Evolutionary conservation across 495 filamentous ascomycete genomes (phyloP).

Genomic region (Staphylotrichum tortipilum): DNA sequence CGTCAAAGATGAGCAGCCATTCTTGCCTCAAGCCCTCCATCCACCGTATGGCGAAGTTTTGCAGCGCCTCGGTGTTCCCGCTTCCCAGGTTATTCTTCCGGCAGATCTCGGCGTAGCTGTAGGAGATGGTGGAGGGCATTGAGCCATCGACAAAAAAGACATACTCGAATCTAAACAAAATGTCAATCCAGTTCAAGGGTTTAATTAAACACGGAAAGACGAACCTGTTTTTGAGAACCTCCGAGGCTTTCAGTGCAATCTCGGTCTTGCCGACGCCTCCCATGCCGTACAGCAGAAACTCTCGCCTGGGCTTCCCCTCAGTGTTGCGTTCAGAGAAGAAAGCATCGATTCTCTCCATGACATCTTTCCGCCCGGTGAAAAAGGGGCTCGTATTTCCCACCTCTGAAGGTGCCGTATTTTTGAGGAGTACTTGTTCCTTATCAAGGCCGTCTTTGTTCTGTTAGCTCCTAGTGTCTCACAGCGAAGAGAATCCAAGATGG

Average conservation of each 20-base stretch:
- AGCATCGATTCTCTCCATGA: slow-evolving; percentile 3
- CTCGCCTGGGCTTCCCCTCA: background rate
- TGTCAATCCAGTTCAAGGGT: background rate
- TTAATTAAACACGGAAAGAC: background rate
- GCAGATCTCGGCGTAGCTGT: slow-evolving; percentile 10
- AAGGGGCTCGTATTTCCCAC: slow-evolving; percentile 2
- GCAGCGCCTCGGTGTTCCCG: background rate
- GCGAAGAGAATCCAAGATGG: background rate
- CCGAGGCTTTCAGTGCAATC: slow-evolving; percentile 10
- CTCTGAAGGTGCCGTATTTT: background rate
- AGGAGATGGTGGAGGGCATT: background rate
- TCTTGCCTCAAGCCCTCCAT: slow-evolving; percentile 7
- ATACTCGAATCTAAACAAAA: slow-evolving; percentile 5
- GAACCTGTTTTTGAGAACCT: slow-evolving; percentile 5
- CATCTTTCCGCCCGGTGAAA: slow-evolving; percentile 18
- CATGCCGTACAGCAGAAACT: slow-evolving; percentile 16
- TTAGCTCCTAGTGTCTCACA: background rate
- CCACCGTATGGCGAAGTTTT: slow-evolving; percentile 6
- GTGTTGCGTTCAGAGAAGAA: slow-evolving; percentile 4
- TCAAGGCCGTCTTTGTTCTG: slow-evolving; percentile 1
- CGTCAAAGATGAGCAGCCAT: slow-evolving; percentile 20
- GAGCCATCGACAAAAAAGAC: slow-evolving; percentile 18
- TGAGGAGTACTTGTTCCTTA: background rate
- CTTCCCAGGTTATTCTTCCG: background rate
- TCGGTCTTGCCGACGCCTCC: slow-evolving; percentile 21